Evolutionary conservation across 2,329 filamentous ascomycete species (phyloP).

Genomic region (Tolypocladium nubicola): DNA sequence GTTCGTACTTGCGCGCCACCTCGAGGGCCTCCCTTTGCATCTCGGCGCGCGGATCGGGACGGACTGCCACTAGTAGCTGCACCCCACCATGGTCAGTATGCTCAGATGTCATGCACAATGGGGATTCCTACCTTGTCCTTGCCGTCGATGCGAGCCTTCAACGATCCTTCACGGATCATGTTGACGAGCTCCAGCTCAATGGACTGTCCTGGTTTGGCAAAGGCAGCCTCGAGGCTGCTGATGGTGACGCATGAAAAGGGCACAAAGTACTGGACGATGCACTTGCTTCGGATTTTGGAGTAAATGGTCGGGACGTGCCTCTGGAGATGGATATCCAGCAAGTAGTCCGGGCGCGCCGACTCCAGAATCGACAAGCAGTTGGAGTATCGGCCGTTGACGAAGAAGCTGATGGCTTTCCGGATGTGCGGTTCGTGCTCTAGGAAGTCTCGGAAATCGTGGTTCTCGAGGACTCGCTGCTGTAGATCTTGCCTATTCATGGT

Average conservation of each 20-base stretch:
- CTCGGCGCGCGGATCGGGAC: constrained; percentile 52
- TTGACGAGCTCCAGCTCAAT: constrained; percentile 65
- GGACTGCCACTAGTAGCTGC: constrained; percentile 62
- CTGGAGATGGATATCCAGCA: constrained; percentile 81
- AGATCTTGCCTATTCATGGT: constrained; percentile 75
- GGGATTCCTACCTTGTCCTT: constrained; percentile 52
- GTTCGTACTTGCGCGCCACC: constrained; percentile 60
- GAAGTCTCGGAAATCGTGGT: constrained; percentile 69
- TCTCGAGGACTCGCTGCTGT: constrained; percentile 68
- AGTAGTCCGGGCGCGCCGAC: constrained; percentile 71
- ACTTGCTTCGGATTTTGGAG: constrained; percentile 70
- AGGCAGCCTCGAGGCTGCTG: constrained; percentile 65
- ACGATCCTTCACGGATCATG: constrained; percentile 63
- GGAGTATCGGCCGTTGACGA: constrained; percentile 84
- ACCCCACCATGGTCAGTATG: background rate
- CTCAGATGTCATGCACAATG: background rate
- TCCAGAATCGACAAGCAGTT: constrained; percentile 75
- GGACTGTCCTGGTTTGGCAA: constrained; percentile 50
- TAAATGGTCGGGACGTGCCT: constrained; percentile 63
- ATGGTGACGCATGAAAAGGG: constrained; percentile 85
- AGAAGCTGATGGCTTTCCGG: constrained; percentile 78
- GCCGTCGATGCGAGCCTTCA: constrained; percentile 76
- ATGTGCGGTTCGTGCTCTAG: constrained; percentile 91
- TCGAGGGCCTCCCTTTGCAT: constrained; percentile 62
- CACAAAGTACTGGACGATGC: constrained; percentile 84